Percentiles rank a stretch among this genome's conserved stretches.
These are phyloP conservation scores for Trypanosomatidae sp. DNA, from an alignment of 208 protist species.

Conservation along the genomic window DNA sequence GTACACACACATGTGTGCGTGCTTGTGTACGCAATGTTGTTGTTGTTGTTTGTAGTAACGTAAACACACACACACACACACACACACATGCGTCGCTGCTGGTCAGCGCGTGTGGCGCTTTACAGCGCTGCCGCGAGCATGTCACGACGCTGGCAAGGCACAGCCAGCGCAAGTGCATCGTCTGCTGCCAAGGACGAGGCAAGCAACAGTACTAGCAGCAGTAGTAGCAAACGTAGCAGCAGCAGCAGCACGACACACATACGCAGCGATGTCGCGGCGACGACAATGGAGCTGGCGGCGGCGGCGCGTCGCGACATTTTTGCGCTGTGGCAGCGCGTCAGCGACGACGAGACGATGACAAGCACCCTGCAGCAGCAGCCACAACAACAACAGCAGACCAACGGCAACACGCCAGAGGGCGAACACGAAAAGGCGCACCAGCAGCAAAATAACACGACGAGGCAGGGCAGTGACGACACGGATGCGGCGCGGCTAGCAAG, in stretches of 20 bases:
- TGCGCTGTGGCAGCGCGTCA: conserved; percentile 31
- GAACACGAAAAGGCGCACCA: too few relatives aligned
- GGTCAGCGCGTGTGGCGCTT: too few relatives aligned
- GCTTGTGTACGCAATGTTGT: too few relatives aligned
- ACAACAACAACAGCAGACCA: neutral
- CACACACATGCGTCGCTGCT: too few relatives aligned
- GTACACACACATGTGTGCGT: too few relatives aligned
- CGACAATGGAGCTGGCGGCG: conserved; percentile 54
- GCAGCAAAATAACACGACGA: neutral
- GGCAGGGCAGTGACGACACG: neutral
- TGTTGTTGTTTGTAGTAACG: too few relatives aligned
- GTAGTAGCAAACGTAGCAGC: neutral
- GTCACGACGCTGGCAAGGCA: too few relatives aligned
- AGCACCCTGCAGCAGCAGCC: too few relatives aligned
- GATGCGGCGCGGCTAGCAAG: conserved; percentile 11
- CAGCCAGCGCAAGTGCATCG: too few relatives aligned
- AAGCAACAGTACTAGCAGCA: neutral
- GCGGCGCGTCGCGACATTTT: conserved; percentile 58
- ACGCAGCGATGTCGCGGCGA: neutral
- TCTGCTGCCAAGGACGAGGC: too few relatives aligned
- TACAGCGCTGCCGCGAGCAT: too few relatives aligned
- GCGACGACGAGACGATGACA: conserved; percentile 2
- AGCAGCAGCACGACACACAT: neutral
- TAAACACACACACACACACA: too few relatives aligned
- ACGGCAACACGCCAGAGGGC: conserved; percentile 4